Evolutionary conservation across 495 filamentous ascomycete species (phyloP), one percentile per base, ranked within the genome.

Genomic region (Pyronema domesticum): DNA sequence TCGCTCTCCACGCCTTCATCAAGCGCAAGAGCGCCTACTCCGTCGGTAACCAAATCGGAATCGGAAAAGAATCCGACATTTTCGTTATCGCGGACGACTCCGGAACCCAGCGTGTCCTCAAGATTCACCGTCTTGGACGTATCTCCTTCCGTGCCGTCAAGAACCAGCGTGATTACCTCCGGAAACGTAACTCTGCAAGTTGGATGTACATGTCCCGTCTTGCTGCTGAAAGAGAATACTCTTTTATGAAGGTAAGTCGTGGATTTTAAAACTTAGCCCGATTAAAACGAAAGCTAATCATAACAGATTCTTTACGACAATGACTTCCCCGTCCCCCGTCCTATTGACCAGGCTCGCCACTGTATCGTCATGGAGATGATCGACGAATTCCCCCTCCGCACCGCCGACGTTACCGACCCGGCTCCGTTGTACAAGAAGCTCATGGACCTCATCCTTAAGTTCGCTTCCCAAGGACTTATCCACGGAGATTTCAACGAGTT

Each of bases 401-500:
- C 94, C 66, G 76, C 83, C 13, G 74, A 72, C 37, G 80, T 95
- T 6, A 78, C 85, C 10, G 76, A 93, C 50, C 85, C 87, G 0
- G 85, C 85, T 7, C 65, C 62, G 30, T 73, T 99, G 15, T 96
- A 96, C 70, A 81, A 82, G 37, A 83, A 94, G 51, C 71, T 99
- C 51, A 93, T 99, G 67, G 76, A 80, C 51, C 78, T 95, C 57
- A 86, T 95, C 56, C 66, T 99, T 43, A 73, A 78, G 48, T 75
- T 99, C 19, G 91, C 91, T n/a, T 74, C 76, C 33, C 80, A 83
- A 61, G 93, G 91, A 7, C 70, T 99, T 54, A 96, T 99, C 52
- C 91, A 99, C 67, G 93, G 91, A 59, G 91, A 99, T 67, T 96
- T 94, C 72, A 99, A 99, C 71, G 93, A 96, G 70, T 99, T 99